Percentiles rank a stretch among this genome's conserved stretches.
These are phyloP conservation scores for Trichosporon ovoides DNA, from an alignment of 1,284 basidiomycete species.

Conservation along the genomic window DNA sequence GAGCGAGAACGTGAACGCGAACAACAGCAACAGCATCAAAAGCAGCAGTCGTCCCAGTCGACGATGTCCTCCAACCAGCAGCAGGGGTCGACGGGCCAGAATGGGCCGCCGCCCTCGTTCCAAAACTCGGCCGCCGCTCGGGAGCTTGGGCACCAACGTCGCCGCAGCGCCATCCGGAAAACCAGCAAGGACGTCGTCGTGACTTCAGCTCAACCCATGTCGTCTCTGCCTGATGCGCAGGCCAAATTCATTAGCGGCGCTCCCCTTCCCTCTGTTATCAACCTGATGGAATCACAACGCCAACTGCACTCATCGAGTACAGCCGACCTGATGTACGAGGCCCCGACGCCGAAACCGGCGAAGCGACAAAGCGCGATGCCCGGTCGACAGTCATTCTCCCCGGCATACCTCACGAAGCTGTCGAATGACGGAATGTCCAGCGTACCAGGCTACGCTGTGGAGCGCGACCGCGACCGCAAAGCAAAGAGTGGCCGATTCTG, in stretches of 20 bases:
- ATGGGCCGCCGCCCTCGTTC: constrained; percentile 8
- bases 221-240: constrained; percentile 58
- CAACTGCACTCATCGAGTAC: constrained; percentile 13
- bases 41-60: neutral
- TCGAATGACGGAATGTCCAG: constrained; percentile 34
- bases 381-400: constrained; percentile 28
- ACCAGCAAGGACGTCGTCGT: constrained; percentile 60
- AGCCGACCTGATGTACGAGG: constrained; percentile 8
- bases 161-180: constrained; percentile 39
- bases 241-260: constrained; percentile 57
- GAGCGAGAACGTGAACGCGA: neutral
- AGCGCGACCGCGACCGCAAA: constrained; percentile 69
- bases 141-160: constrained; percentile 19
- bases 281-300: constrained; percentile 38
- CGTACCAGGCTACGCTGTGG: constrained; percentile 27
- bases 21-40: neutral
- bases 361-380: constrained; percentile 46
- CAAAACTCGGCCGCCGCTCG: neutral
- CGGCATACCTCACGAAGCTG: constrained; percentile 41
- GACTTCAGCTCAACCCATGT: constrained; percentile 57
- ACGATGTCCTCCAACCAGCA: neutral
- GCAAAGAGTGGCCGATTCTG: constrained; percentile 83
- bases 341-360: constrained; percentile 24
- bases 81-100: neutral
- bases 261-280: constrained; percentile 48